Conservation (phyloP, 495 filamentous ascomycete genomes). For the Trichocladium antarcticum region DNA sequence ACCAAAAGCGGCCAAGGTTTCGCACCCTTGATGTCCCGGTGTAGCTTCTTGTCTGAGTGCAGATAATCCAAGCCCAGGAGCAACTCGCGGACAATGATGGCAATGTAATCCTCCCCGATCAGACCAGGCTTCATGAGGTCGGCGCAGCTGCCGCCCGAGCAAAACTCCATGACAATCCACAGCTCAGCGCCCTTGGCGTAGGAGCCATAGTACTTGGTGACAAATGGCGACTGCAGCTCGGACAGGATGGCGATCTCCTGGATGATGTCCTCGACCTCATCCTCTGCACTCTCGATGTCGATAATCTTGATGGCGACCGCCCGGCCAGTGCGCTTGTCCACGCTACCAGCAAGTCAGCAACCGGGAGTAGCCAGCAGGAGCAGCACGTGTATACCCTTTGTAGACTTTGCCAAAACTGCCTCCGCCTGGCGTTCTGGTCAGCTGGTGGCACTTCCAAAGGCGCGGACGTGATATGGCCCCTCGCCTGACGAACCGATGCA, state of each 20-base stretch:
- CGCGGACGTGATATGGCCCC: conserved; percentile 12
- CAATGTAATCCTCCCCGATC: conserved; percentile 90
- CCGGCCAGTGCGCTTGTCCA: conserved; percentile 74
- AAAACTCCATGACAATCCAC: conserved; percentile 98
- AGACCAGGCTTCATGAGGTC: conserved; percentile 84
- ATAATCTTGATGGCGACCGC: conserved; percentile 93
- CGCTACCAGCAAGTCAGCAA: conserved; percentile 41
- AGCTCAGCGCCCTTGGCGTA: conserved; percentile 90
- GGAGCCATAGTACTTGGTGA: conserved; percentile 94
- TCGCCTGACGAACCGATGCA: conserved; percentile 58
- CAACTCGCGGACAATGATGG: conserved; percentile 84
- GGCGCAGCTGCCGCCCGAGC: conserved; percentile 82
- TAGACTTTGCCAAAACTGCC: conserved; percentile 94
- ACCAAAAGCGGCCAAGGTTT: not conserved
- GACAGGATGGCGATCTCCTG: conserved; percentile 95
- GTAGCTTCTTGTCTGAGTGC: conserved; percentile 88
- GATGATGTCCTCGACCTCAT: conserved; percentile 98
- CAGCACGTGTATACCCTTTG: conserved; percentile 56
- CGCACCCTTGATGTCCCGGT: conserved; percentile 91
- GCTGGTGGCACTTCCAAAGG: not conserved
- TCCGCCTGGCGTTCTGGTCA: conserved; percentile 40
- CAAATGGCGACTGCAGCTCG: conserved; percentile 83
- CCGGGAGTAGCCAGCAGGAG: not conserved
- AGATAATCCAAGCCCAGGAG: conserved; percentile 85
- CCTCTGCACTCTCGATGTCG: conserved; percentile 95